Base-by-base conservation (phyloP, 257 asterid genomes). In the Nicotiana obtusifolia region DNA sequence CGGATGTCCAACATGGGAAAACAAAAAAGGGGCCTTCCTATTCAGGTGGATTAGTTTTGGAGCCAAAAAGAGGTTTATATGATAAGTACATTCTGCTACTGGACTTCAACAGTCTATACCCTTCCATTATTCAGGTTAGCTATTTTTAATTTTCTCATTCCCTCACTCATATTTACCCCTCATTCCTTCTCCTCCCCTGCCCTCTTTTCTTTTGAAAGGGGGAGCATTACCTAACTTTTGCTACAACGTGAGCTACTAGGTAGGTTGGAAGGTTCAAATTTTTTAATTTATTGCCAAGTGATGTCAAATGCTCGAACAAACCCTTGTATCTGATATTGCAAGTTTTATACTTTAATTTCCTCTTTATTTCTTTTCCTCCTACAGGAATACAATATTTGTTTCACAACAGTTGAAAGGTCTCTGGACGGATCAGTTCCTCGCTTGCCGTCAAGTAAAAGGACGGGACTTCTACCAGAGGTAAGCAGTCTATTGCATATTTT, bases 61-160 rank as follows among this genome's bases (percentile, higher is more conserved):
- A 96, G 91, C 99, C 99, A 28, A 96, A 94, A 89, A 92, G 87
- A 84, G 99, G 99, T 65, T 89, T 96, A 53, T 96, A 96, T 82
- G 99, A 96, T 90, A 96, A 96, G 87, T 96, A 91, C 86, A 88
- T 92, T 76, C 88, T 96, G 83, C 97, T 96, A 84, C 88, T 96
- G 88, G 99, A 96, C 89, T 96, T 96, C 91, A 96, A 96, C 93
- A 96, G 99, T 87, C 98, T 96, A 80, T 96, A 96, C 89, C 99
- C 99, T 82, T 96, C 99, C 71, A 96, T 96, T 81, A 96, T 96
- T 89, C 99, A 92, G 98, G 99, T 93, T 65, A 85, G 82, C 78
- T 80, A 64, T 84, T 80, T 68, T 75, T 75, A 49, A 80, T 66
- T 54, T 77, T 41, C 64, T 64, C 81, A 66, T 44, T 68, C 69